Evolutionary conservation across 805 yeast genomes (phyloP).

Genomic region (Lipomyces chichibuensis): DNA sequence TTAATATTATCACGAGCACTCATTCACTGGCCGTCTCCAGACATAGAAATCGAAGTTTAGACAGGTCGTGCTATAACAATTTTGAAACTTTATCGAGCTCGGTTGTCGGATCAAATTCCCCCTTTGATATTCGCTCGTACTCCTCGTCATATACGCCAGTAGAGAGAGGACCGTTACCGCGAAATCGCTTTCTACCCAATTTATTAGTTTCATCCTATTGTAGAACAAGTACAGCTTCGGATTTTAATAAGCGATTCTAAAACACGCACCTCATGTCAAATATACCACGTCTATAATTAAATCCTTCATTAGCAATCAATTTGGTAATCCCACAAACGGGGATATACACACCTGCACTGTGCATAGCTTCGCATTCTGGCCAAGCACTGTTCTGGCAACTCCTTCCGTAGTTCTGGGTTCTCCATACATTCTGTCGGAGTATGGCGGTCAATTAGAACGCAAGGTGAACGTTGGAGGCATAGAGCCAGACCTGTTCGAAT

Average conservation of each 20-base stretch:
- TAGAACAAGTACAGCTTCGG: background rate
- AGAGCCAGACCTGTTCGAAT: constrained; percentile 94
- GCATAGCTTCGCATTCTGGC: constrained; percentile 83
- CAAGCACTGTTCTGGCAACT: constrained; percentile 84
- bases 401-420: constrained; percentile 72
- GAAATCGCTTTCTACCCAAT: constrained; percentile 65
- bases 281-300: constrained; percentile 59
- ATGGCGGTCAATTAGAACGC: constrained; percentile 86
- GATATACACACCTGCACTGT: constrained; percentile 64
- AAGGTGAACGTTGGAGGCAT: constrained; percentile 93
- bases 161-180: constrained; percentile 91
- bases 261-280: constrained; percentile 67
- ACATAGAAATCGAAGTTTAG: background rate
- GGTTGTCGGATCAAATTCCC: constrained; percentile 78
- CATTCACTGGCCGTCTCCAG: background rate
- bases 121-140: constrained; percentile 73
- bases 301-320: background rate
- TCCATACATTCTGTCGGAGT: constrained; percentile 87
- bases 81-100: constrained; percentile 71
- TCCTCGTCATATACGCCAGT: constrained; percentile 92
- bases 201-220: background rate
- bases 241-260: background rate
- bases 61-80: constrained; percentile 19
- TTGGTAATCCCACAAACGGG: background rate
- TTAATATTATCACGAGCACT: background rate